Conservation (phyloP, 73 alveolate genomes). For the Stentor roeselii region DNA sequence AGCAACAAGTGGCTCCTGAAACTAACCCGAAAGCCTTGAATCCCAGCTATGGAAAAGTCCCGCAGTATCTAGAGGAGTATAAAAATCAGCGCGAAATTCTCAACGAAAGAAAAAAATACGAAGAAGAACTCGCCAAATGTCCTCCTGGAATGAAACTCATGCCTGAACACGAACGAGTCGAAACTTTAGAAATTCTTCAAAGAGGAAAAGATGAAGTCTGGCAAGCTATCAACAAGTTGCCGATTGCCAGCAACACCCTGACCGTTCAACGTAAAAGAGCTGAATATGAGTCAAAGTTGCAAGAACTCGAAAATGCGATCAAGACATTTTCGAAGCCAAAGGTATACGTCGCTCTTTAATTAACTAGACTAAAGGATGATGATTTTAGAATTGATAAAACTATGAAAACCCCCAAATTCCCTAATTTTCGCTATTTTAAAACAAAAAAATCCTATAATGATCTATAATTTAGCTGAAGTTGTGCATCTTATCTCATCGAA, state of each 20-base stretch:
- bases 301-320: slow-evolving; percentile 79
- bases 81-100: slow-evolving; percentile 60
- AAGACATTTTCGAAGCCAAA: slow-evolving; percentile 75
- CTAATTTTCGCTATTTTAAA: too few relatives aligned
- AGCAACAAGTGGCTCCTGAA: slow-evolving; percentile 6
- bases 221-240: slow-evolving; percentile 60
- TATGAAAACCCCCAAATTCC: too few relatives aligned
- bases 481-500: too few relatives aligned
- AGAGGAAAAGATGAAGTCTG: slow-evolving; percentile 67
- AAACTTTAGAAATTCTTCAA: slow-evolving; percentile 61
- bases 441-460: too few relatives aligned
- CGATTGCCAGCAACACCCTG: slow-evolving; percentile 68
- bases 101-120: slow-evolving; percentile 45
- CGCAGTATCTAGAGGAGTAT: slow-evolving; percentile 63
- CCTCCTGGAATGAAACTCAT: slow-evolving; percentile 86
- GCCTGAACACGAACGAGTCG: slow-evolving; percentile 80
- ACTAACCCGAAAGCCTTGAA: slow-evolving; percentile 29
- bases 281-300: slow-evolving; percentile 75
- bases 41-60: slow-evolving; percentile 75
- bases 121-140: slow-evolving; percentile 60
- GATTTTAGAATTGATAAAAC: too few relatives aligned
- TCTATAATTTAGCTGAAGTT: too few relatives aligned
- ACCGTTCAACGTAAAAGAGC: slow-evolving; percentile 58
- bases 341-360: slow-evolving; percentile 62
- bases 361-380: too few relatives aligned